Conservation (phyloP, 768 basidiomycete genomes). For the Boletus tomentosulus region DNA sequence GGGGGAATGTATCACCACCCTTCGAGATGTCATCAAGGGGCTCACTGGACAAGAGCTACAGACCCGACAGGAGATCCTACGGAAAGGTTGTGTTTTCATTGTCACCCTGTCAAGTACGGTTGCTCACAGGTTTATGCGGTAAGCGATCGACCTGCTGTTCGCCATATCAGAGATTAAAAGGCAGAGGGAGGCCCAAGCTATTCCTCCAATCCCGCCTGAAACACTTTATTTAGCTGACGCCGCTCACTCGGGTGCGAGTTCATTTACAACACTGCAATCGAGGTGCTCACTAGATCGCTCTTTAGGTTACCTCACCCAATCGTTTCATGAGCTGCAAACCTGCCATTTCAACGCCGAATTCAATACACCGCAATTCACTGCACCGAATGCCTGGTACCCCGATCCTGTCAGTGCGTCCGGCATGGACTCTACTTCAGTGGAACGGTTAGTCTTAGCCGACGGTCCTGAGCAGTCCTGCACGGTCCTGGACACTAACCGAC, state of each 20-base stretch:
- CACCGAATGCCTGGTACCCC: neutral
- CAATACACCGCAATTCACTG: neutral
- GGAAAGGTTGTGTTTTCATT: slow-evolving; percentile 15
- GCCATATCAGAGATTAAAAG: neutral
- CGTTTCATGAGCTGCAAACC: neutral
- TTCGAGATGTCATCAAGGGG: slow-evolving; percentile 14
- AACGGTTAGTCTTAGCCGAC: no score
- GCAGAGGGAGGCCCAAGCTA: neutral
- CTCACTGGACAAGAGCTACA: slow-evolving; percentile 15
- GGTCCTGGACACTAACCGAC: no score
- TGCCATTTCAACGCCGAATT: neutral
- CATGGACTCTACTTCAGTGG: neutral
- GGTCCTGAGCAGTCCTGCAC: no score
- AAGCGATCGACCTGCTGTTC: slow-evolving; percentile 8
- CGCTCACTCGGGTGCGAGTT: neutral
- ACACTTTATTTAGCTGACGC: neutral
- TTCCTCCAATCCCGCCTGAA: neutral
- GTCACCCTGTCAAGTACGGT: neutral
- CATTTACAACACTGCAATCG: neutral
- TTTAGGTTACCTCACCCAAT: slow-evolving; percentile 2
- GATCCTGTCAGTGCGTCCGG: neutral
- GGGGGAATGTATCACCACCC: slow-evolving; percentile 8
- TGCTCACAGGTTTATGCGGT: neutral
- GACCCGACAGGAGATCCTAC: slow-evolving; percentile 20
- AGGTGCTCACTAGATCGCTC: neutral